Evolutionary conservation across 2,329 filamentous ascomycete species (phyloP), one percentile per base, ranked within the genome.

Genomic region (Trichophyton equinum): DNA sequence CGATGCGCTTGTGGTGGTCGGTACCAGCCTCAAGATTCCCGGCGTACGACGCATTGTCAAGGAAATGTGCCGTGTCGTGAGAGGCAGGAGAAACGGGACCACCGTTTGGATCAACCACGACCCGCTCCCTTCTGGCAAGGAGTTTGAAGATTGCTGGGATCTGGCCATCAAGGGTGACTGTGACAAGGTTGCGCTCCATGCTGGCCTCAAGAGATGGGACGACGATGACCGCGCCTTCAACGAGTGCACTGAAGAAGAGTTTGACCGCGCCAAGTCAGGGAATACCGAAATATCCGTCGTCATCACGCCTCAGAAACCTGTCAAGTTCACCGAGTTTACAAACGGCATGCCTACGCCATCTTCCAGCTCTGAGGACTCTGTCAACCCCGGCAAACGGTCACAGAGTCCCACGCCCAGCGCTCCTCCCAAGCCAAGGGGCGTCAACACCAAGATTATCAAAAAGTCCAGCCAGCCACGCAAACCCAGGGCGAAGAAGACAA

Each of bases 21-120:
- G 94, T 59, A 99, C 94, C 1, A 96, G 89, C 62, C 78, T 99
- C 67, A 97, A 97, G 72, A 91, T 99, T 57, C 92, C 92, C 0
- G 94, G 94, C 7, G 91, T 96, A 49, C 85, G 89, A 63, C 83
- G 91, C 60, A 87, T 99, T 61, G 91, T 92, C 62, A 88, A 88
- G 71, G 91, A 96, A 73, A 84, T 97, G 81, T 96, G 91, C 72
- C 85, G 86, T 57, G 86, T 90, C 36, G 89, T 95, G n/a, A 83
- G 91, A 63, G 84, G 90, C 60, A 71, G 73, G 36, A 84, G 84
- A 65, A 88, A 95, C 67, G 91, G 92, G 0, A 83, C 96, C 62
- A 90, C 91, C 0, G 86, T 95, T 57, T 99, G 92, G 90, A 89
- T 99, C 74, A 97, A 97, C 74, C 84, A 90, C 60, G 91, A 96